A percentile compares a stretch with the other conserved stretches of the same genome.
Conservation (phyloP, 2,329 filamentous ascomycete genomes). For the Davidsoniella virescens region DNA sequence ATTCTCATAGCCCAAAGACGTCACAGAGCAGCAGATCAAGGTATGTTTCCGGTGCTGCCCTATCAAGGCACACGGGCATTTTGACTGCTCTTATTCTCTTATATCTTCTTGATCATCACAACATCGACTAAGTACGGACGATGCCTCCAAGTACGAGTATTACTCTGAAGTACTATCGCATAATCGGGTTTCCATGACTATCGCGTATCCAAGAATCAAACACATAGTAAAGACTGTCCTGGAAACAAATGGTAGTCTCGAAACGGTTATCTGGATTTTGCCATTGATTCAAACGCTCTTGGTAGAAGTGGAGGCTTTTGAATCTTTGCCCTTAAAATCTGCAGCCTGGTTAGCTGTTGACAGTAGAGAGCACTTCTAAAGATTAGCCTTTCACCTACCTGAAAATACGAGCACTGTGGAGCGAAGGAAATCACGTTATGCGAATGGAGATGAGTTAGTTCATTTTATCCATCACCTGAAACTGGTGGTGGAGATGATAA, state of each 20-base stretch:
- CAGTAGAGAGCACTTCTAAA: too few species aligned
- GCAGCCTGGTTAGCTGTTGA: too few species aligned
- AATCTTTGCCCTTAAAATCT: too few species aligned
- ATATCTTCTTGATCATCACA: conserved; percentile 8
- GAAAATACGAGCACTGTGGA: conserved; percentile 1
- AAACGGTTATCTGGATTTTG: too few species aligned
- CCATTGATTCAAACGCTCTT: too few species aligned
- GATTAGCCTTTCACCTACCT: too few species aligned
- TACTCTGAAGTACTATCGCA: too few species aligned
- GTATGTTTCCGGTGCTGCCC: conserved; percentile 85
- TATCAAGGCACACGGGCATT: conserved; percentile 12
- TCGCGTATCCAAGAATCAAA: too few species aligned
- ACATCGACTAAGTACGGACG: conserved; percentile 12
- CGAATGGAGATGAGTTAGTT: neutral
- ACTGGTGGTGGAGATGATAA: neutral
- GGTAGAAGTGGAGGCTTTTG: too few species aligned
- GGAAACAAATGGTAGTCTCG: too few species aligned
- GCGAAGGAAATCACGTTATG: neutral
- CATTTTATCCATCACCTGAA: neutral
- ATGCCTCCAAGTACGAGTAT: conserved; percentile 2
- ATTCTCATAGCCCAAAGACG: conserved; percentile 64
- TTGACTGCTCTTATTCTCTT: conserved; percentile 13
- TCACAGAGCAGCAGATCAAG: conserved; percentile 96
- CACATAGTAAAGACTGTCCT: too few species aligned
- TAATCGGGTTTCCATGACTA: too few species aligned